phyloP scores from a whole-genome alignment of 805 yeast species.

The Maudiozyma saulgeensis region DNA sequence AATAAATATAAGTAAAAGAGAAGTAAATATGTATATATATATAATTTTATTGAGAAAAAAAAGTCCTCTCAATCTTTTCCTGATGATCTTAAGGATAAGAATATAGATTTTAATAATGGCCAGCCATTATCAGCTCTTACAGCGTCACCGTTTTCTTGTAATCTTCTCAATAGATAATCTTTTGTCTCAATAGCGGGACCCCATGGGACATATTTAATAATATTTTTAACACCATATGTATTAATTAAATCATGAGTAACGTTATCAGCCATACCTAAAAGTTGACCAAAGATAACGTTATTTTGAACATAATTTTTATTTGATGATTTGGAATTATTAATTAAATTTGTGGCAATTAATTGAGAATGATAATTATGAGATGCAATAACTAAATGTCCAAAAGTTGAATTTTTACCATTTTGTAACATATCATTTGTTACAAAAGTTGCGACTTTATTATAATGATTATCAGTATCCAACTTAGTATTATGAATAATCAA shows the following conservation, averaged over 20 bases:
- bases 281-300: conserved; percentile 79
- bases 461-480: conserved; percentile 68
- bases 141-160: conserved; percentile 94
- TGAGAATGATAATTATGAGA: conserved; percentile 82
- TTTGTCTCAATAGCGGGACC: conserved; percentile 93
- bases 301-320: conserved; percentile 41
- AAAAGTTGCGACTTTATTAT: conserved; percentile 56
- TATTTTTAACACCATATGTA: conserved; percentile 56
- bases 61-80: too few species aligned
- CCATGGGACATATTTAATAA: conserved; percentile 95
- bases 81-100: conserved; percentile 22
- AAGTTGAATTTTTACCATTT: conserved; percentile 37
- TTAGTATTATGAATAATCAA: conserved; percentile 66
- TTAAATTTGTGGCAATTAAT: conserved; percentile 52
- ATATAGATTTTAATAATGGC: conserved; percentile 53
- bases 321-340: conserved; percentile 25
- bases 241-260: conserved; percentile 66
- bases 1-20: not conserved
- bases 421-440: conserved; percentile 50
- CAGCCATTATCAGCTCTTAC: conserved; percentile 78
- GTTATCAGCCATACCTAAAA: conserved; percentile 92
- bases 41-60: not conserved
- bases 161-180: conserved; percentile 77
- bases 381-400: conserved; percentile 81
- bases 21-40: not conserved